These are phyloP conservation scores for Alternaria conjuncta DNA, from an alignment of 2,329 filamentous ascomycete genomes.

Conservation along the genomic window DNA sequence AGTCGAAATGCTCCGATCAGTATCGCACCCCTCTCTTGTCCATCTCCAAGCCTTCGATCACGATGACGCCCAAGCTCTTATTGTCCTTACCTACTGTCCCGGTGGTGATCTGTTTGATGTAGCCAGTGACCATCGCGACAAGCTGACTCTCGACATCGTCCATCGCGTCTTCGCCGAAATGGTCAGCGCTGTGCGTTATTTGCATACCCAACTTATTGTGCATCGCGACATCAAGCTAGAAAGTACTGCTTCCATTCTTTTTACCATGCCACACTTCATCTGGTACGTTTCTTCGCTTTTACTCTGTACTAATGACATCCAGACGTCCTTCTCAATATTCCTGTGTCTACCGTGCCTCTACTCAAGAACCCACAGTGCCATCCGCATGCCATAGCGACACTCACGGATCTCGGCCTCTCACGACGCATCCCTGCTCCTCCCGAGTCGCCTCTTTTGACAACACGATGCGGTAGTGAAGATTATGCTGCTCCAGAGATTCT, in stretches of 20 bases:
- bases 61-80: constrained; percentile 78
- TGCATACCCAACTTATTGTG: constrained; percentile 86
- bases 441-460: constrained; percentile 87
- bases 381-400: constrained; percentile 81
- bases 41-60: constrained; percentile 92
- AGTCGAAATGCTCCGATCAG: constrained; percentile 87
- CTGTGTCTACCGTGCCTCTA: constrained; percentile 69
- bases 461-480: constrained; percentile 93
- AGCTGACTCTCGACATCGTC: constrained; percentile 73
- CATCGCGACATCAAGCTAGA: constrained; percentile 98
- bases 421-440: constrained; percentile 75
- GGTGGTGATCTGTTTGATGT: constrained; percentile 96
- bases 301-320: constrained; percentile 38
- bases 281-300: constrained; percentile 30
- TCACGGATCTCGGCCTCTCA: constrained; percentile 91
- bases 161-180: constrained; percentile 89
- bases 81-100: constrained; percentile 90
- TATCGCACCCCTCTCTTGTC: constrained; percentile 88
- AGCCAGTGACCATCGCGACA: constrained; percentile 72
- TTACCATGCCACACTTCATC: constrained; percentile 4
- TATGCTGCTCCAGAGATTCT: constrained; percentile 97
- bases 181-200: constrained; percentile 81
- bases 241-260: constrained; percentile 66
- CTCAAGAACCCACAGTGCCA: constrained; percentile 74
- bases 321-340: constrained; percentile 92